phyloP scores from a whole-genome alignment of 139 green algal genomes.

The Protoeuglena noctilucae region DNA sequence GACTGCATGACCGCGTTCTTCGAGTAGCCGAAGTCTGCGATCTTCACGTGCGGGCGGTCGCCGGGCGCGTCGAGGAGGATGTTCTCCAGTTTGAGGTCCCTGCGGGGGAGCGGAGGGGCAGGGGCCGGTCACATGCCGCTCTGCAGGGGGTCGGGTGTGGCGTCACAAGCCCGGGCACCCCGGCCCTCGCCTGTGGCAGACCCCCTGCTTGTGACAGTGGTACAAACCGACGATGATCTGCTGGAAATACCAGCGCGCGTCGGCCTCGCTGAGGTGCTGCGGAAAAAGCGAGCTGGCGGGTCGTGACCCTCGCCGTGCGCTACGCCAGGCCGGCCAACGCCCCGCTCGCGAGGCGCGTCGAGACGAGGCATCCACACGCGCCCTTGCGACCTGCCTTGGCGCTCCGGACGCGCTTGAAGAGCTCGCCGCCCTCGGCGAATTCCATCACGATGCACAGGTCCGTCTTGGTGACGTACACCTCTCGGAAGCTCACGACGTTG shows the following conservation, averaged over 20 bases:
- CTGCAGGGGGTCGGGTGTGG: neutral
- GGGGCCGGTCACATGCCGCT: neutral
- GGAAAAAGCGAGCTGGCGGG: slow-evolving; percentile 15
- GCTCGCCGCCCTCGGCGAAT: slow-evolving; percentile 19
- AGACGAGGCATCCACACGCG: no score
- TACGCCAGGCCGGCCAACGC: neutral
- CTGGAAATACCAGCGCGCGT: slow-evolving; percentile 41
- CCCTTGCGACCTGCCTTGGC: neutral
- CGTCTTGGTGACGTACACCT: slow-evolving; percentile 29
- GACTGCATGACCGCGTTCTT: slow-evolving; percentile 39
- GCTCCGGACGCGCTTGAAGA: slow-evolving; percentile 6
- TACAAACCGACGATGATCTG: slow-evolving; percentile 37
- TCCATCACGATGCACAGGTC: slow-evolving; percentile 42
- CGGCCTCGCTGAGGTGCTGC: slow-evolving; percentile 16
- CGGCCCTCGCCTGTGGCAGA: neutral
- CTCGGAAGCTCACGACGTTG: slow-evolving; percentile 4
- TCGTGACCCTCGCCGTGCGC: neutral
- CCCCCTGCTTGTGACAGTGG: slow-evolving; percentile 30
- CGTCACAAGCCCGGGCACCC: neutral
- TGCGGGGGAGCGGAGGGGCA: neutral
- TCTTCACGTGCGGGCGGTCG: slow-evolving; percentile 21
- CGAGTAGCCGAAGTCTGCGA: slow-evolving; percentile 36
- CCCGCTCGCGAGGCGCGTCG: no score
- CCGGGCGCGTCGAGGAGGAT: slow-evolving; percentile 17
- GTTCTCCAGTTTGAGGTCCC: slow-evolving; percentile 22